Percentiles rank a stretch among this genome's conserved stretches.
Evolutionary conservation across 305 asterid genomes (phyloP).

Genomic region (Solanum chacoense): DNA sequence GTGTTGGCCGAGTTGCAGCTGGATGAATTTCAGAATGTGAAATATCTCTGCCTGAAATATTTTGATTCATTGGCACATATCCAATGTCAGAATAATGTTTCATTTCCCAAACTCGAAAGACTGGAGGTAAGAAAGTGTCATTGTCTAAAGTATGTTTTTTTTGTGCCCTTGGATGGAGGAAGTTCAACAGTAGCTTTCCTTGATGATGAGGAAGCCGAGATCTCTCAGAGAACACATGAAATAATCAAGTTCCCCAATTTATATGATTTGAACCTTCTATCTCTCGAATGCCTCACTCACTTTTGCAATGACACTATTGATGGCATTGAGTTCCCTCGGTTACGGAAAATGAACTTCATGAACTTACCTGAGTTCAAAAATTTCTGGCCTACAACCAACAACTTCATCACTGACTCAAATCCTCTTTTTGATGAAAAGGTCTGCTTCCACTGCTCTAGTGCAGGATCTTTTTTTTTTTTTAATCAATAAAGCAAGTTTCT

Average conservation of each 20-base stretch:
- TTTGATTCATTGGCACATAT: not conserved
- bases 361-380: not conserved
- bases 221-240: not conserved
- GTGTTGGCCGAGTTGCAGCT: not conserved
- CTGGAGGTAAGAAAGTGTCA: slow-evolving; percentile 1
- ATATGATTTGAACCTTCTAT: not conserved
- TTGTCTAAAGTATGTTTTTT: slow-evolving; percentile 4
- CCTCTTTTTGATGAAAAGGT: not conserved
- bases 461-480: accelerated
- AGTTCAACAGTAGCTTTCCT: not conserved
- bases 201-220: not conserved
- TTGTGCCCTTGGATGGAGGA: not conserved
- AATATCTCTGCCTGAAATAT: not conserved
- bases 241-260: not conserved
- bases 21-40: slow-evolving; percentile 6
- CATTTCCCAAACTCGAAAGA: slow-evolving; percentile 6
- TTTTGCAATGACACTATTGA: not conserved
- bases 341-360: not conserved
- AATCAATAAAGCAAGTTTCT: not conserved
- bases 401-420: not conserved
- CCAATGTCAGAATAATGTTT: not conserved
- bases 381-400: not conserved
- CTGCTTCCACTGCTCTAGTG: not conserved
- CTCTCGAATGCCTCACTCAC: not conserved
- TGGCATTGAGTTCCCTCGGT: not conserved